A percentile compares a stretch with the other conserved stretches of the same genome.
phyloP scores from a whole-genome alignment of 2,329 filamentous ascomycete species.

The Bipolaris cookei region DNA sequence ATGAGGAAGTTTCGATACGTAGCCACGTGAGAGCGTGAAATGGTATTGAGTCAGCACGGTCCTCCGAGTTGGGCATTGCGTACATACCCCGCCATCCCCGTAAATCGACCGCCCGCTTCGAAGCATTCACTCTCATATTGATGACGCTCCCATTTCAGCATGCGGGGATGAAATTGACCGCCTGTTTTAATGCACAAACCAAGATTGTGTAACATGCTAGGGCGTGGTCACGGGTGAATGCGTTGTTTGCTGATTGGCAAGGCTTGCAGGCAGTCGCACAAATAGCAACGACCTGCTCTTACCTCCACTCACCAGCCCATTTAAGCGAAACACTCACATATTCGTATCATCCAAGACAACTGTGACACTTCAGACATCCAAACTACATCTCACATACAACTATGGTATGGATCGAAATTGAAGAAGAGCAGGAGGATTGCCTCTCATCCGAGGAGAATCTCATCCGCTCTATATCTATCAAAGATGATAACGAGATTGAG shows the following conservation, averaged over 20 bases:
- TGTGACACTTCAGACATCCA: not conserved
- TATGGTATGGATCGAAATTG: constrained; percentile 29
- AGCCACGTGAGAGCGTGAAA: constrained; percentile 33
- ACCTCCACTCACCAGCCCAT: constrained; percentile 3
- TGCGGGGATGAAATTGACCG: not conserved
- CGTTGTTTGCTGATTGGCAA: constrained; percentile 25
- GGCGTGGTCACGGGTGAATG: constrained; percentile 11
- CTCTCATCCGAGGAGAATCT: constrained; percentile 19
- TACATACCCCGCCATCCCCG: constrained; percentile 26
- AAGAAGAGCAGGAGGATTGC: constrained; percentile 29
- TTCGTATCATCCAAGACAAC: not conserved
- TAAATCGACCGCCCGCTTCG: constrained; percentile 8
- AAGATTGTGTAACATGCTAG: not conserved
- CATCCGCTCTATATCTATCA: constrained; percentile 7
- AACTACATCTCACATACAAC: not conserved
- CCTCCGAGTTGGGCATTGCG: constrained; percentile 17
- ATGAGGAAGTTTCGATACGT: constrained; percentile 9
- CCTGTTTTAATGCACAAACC: not conserved
- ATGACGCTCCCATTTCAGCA: not conserved
- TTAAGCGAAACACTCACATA: not conserved
- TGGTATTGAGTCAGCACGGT: constrained; percentile 27
- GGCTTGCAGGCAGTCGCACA: constrained; percentile 15
- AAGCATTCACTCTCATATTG: not conserved
- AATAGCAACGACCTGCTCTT: constrained; percentile 14
- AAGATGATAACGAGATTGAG: constrained; percentile 1